A percentile compares a stretch with the other conserved stretches of the same genome.
phyloP scores from a whole-genome alignment of 139 green algal genomes.

The Chlorella vulgaris region DNA sequence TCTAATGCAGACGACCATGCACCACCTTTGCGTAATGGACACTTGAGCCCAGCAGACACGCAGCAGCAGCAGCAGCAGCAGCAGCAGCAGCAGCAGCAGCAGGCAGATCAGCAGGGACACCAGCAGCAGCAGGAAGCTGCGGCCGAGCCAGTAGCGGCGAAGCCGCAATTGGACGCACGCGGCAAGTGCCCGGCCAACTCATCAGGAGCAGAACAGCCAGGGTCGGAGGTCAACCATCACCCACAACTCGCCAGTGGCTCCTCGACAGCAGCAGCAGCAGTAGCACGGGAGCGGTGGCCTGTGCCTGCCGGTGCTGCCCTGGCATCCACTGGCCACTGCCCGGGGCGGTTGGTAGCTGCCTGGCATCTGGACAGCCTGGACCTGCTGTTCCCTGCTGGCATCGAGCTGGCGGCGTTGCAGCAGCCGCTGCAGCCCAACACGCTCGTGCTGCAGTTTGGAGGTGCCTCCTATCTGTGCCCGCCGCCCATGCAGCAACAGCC shows the following conservation, averaged over 20 bases:
- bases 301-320: neutral
- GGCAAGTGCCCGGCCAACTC: neutral
- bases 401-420: constrained; percentile 5
- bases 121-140: neutral
- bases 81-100: neutral
- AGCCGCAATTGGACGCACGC: neutral
- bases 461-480: constrained; percentile 12
- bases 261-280: neutral
- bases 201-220: neutral
- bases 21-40: too few species aligned
- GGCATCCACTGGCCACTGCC: constrained; percentile 5
- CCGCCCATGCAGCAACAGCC: neutral
- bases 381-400: neutral
- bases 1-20: too few species aligned
- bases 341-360: constrained; percentile 1
- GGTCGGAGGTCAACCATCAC: neutral
- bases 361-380: constrained; percentile 26
- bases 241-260: neutral
- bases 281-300: neutral
- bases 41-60: neutral
- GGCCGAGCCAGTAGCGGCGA: neutral
- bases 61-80: neutral
- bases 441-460: constrained; percentile 22
- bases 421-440: constrained; percentile 25
- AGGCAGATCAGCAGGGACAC: neutral